Percentiles rank a stretch among this genome's conserved stretches.
phyloP scores from a whole-genome alignment of 257 asterid species.

The Ajuga chamaepitys region DNA sequence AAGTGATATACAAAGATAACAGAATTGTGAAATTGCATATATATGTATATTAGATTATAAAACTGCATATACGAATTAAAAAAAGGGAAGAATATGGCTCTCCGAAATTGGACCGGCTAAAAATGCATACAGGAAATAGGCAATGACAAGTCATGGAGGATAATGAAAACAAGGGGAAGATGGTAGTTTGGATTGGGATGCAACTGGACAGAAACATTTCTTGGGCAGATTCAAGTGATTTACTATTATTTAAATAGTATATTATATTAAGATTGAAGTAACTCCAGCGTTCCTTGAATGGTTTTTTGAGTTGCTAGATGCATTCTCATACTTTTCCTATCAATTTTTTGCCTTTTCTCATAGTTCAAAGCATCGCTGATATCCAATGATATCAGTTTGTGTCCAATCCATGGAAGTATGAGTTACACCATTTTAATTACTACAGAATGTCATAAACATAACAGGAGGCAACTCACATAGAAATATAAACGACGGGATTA shows the following conservation, averaged over 20 bases:
- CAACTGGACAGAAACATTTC: too few relatives aligned
- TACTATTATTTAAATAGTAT: too few relatives aligned
- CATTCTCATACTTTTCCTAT: not conserved
- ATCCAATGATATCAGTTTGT: not conserved
- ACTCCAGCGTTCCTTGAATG: too few relatives aligned
- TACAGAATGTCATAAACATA: not conserved
- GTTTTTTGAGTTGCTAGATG: too few relatives aligned
- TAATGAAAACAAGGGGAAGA: slow-evolving; percentile 1
- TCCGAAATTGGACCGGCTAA: not conserved
- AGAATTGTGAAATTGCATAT: not conserved
- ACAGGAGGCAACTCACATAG: not conserved
- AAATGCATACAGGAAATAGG: not conserved
- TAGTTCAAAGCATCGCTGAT: not conserved
- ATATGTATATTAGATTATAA: too few relatives aligned
- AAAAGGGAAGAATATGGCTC: not conserved
- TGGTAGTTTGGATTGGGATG: not conserved
- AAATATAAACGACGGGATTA: not conserved
- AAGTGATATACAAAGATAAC: not conserved
- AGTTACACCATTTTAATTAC: too few relatives aligned
- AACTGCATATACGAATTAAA: too few relatives aligned
- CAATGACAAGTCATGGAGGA: not conserved
- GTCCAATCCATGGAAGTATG: not conserved
- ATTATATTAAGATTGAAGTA: too few relatives aligned
- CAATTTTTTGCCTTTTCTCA: too few relatives aligned
- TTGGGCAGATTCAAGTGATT: too few relatives aligned